Conservation (phyloP, 1,284 basidiomycete species). For the Golubevia sp. region DNA sequence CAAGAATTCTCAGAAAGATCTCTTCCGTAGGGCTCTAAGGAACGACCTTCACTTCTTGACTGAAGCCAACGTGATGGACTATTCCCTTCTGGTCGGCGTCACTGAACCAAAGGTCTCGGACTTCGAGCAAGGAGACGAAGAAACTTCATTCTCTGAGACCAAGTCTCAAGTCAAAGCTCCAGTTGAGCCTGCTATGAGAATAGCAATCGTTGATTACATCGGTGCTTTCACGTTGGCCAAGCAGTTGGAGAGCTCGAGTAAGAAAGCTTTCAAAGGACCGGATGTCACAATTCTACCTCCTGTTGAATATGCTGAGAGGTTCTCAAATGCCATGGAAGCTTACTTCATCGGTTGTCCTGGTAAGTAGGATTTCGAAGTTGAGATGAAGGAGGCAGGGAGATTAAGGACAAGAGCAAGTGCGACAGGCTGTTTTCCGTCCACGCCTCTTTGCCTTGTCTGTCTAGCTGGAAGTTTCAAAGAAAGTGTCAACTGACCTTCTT, state of each 20-base stretch:
- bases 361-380: no score
- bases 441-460: no score
- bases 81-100: conserved; percentile 48
- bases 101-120: conserved; percentile 21
- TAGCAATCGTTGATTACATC: conserved; percentile 41
- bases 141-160: neutral
- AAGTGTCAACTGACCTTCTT: no score
- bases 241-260: conserved; percentile 39
- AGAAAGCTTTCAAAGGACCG: conserved; percentile 41
- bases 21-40: conserved; percentile 31
- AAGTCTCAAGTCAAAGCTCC: no score
- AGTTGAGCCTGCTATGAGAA: no score
- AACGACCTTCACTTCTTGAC: conserved; percentile 47
- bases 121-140: neutral
- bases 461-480: no score
- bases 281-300: conserved; percentile 48
- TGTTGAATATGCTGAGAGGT: conserved; percentile 39
- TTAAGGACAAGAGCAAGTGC: no score
- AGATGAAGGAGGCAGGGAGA: no score
- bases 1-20: conserved; percentile 31
- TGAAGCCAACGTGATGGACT: conserved; percentile 50
- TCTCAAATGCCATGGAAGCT: conserved; percentile 29
- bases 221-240: conserved; percentile 50
- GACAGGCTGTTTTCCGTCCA: no score
- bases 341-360: conserved; percentile 34